Conservation (phyloP, 371 early-diverging fungal genomes). For the Circinella minor region DNA sequence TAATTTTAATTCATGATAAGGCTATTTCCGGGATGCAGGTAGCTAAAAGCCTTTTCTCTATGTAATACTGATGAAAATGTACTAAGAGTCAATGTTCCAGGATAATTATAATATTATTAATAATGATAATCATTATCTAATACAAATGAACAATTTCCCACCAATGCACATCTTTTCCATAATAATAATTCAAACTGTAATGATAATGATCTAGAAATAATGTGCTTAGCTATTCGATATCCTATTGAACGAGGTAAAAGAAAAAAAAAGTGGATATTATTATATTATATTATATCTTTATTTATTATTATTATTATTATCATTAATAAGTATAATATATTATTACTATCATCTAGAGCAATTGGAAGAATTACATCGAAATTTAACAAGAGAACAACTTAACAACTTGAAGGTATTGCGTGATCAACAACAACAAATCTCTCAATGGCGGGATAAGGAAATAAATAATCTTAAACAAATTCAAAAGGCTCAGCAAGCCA, state of each 20-base stretch:
- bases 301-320: not conserved
- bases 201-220: slow-evolving; percentile 1
- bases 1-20: not conserved
- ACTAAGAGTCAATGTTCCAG: too few species aligned
- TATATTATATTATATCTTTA: too few species aligned
- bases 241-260: slow-evolving; percentile 18
- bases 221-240: slow-evolving; percentile 20
- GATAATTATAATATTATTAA: too few species aligned
- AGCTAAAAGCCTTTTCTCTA: not conserved
- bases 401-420: slow-evolving; percentile 5
- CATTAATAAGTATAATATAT: not conserved
- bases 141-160: not conserved
- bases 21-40: slow-evolving; percentile 23
- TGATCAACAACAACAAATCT: slow-evolving; percentile 17
- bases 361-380: slow-evolving; percentile 14
- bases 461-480: slow-evolving; percentile 10
- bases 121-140: not conserved
- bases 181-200: too few species aligned
- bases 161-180: too few species aligned
- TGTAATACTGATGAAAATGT: too few species aligned
- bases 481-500: slow-evolving; percentile 5
- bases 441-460: slow-evolving; percentile 13
- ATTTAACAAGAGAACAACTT: slow-evolving; percentile 13
- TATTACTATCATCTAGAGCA: slow-evolving; percentile 6
- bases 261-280: too few species aligned